Evolutionary conservation across 164 flowering plant species (phyloP).

Genomic region (Cinnamomum micranthum): DNA sequence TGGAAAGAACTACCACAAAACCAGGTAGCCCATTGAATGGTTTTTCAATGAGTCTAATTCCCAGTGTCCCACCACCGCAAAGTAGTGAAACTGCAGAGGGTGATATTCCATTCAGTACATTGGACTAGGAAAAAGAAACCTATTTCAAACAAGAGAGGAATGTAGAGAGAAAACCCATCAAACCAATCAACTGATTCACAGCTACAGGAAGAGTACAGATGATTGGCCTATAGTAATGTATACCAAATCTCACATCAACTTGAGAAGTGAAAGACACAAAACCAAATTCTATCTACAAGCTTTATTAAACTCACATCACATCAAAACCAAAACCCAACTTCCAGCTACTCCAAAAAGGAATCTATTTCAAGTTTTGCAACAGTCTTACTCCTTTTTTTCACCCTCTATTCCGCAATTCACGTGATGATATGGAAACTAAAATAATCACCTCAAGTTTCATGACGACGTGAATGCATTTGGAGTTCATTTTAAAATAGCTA

Average conservation of each 20-base stretch:
- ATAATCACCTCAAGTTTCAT: neutral
- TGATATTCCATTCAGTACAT: neutral
- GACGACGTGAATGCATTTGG: neutral
- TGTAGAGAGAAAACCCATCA: neutral
- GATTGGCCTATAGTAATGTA: no score
- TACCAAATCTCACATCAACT: neutral
- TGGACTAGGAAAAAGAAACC: conserved; percentile 8
- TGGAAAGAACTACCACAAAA: neutral
- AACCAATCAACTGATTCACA: neutral
- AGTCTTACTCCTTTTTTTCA: neutral
- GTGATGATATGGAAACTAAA: neutral
- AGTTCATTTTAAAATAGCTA: neutral
- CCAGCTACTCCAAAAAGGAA: neutral
- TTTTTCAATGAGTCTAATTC: neutral
- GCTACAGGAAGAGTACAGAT: neutral
- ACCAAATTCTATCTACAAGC: neutral
- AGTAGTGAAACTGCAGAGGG: neutral
- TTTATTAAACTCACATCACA: neutral
- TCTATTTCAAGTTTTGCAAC: neutral
- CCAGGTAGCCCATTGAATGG: conserved; percentile 7
- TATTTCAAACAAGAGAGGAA: neutral
- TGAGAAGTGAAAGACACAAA: neutral
- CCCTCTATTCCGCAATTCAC: neutral
- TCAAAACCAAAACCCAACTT: neutral
- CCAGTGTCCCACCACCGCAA: neutral